phyloP scores from a whole-genome alignment of 495 filamentous ascomycete species.

The Aeminium ludgeri region DNA sequence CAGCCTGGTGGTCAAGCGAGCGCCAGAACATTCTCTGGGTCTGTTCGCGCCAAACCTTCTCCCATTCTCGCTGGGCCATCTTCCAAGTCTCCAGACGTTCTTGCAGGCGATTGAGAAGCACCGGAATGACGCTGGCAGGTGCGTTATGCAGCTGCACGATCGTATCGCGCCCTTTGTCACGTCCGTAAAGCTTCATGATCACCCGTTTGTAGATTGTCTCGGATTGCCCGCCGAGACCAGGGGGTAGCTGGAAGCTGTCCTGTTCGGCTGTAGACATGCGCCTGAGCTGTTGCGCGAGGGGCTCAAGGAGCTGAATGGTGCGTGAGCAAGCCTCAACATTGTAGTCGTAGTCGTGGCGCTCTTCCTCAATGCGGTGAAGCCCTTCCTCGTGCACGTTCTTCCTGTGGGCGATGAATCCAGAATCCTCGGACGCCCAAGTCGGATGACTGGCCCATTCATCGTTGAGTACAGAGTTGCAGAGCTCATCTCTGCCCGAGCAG shows the following conservation, averaged over 20 bases:
- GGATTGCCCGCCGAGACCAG: conserved; percentile 79
- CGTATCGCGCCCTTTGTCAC: conserved; percentile 63
- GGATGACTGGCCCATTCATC: conserved; percentile 98
- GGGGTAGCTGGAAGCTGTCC: conserved; percentile 51
- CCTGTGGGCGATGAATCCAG: conserved; percentile 90
- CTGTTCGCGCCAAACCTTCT: conserved; percentile 94
- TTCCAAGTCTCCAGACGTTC: conserved; percentile 95
- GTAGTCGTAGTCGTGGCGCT: conserved; percentile 96
- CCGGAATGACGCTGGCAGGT: conserved; percentile 67
- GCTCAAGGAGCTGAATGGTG: conserved; percentile 88
- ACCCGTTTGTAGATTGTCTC: conserved; percentile 91
- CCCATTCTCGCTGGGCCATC: conserved; percentile 85
- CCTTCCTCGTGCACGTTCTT: conserved; percentile 91
- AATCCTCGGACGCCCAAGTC: conserved; percentile 97
- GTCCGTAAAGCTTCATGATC: conserved; percentile 94
- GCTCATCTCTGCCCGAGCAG: conserved; percentile 84
- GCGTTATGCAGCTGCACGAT: conserved; percentile 65
- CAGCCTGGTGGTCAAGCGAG: conserved; percentile 85
- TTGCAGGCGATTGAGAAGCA: conserved; percentile 74
- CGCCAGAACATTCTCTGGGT: conserved; percentile 83
- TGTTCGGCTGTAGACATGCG: conserved; percentile 56
- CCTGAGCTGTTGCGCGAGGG: conserved; percentile 74
- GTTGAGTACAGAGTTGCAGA: conserved; percentile 81
- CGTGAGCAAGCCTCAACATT: conserved; percentile 88
- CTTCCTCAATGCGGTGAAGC: conserved; percentile 91